Conservation (phyloP, 805 yeast species). For the Metschnikowia aberdeeniae region DNA sequence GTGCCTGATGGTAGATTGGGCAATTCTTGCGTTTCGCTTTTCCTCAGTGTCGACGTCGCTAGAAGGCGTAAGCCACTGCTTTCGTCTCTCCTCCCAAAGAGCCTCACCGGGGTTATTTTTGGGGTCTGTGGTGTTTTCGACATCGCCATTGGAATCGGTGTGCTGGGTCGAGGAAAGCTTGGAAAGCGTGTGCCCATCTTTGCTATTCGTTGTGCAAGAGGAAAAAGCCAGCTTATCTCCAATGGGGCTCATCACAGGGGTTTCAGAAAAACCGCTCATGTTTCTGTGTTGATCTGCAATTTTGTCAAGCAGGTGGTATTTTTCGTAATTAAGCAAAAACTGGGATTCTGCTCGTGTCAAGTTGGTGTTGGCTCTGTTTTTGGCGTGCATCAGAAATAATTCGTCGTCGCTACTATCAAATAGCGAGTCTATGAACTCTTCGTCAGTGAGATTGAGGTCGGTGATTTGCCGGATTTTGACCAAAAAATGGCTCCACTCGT, state of each 20-base stretch:
- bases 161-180: background rate
- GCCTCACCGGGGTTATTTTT: slow-evolving; percentile 44
- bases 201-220: background rate
- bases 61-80: slow-evolving; percentile 57
- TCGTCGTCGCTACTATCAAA: slow-evolving; percentile 41
- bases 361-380: slow-evolving; percentile 15
- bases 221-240: background rate
- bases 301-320: slow-evolving; percentile 29
- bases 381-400: slow-evolving; percentile 23
- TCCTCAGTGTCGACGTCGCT: slow-evolving; percentile 20
- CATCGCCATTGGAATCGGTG: background rate
- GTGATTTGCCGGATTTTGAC: slow-evolving; percentile 39
- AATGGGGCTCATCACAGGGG: too few relatives aligned
- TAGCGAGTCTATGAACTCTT: slow-evolving; percentile 48
- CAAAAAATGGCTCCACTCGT: slow-evolving; percentile 34
- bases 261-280: background rate
- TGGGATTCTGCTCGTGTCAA: slow-evolving; percentile 25
- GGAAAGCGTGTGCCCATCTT: background rate
- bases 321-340: slow-evolving; percentile 31
- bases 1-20: slow-evolving; percentile 24
- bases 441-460: slow-evolving; percentile 46
- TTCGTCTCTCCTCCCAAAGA: slow-evolving; percentile 68
- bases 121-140: background rate
- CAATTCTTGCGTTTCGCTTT: slow-evolving; percentile 12
- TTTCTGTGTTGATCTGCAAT: slow-evolving; percentile 11